phyloP scores from a whole-genome alignment of 352 stramenopile genomes.

The Peronosclerospora sorghi region DNA sequence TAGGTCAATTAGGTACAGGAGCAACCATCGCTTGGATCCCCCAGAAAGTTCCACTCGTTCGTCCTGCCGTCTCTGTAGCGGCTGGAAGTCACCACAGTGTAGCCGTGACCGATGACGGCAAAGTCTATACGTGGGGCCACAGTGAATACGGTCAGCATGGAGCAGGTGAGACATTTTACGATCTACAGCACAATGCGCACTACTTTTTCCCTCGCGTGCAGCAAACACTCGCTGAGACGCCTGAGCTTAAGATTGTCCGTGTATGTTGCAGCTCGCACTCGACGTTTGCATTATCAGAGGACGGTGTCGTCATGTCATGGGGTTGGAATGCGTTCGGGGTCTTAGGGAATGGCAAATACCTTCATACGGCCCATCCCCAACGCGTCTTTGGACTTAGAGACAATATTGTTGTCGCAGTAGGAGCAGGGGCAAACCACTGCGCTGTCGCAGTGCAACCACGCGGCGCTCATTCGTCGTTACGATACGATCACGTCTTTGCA shows the following conservation, averaged over 20 bases:
- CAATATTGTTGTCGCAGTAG: slow-evolving; percentile 36
- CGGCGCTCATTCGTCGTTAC: slow-evolving; percentile 50
- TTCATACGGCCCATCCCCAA: slow-evolving; percentile 59
- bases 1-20: slow-evolving; percentile 57
- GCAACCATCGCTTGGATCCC: slow-evolving; percentile 56
- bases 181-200: slow-evolving; percentile 64
- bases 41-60: slow-evolving; percentile 37
- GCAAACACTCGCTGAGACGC: slow-evolving; percentile 32
- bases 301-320: slow-evolving; percentile 72
- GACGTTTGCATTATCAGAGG: slow-evolving; percentile 46
- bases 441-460: slow-evolving; percentile 42
- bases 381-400: slow-evolving; percentile 48
- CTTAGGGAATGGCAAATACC: slow-evolving; percentile 64
- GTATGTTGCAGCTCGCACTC: slow-evolving; percentile 63
- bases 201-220: slow-evolving; percentile 64
- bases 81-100: slow-evolving; percentile 73
- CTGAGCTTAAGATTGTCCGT: slow-evolving; percentile 13
- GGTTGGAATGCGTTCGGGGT: slow-evolving; percentile 78
- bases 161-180: slow-evolving; percentile 44
- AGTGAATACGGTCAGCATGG: slow-evolving; percentile 79
- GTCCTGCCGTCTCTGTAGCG: slow-evolving; percentile 43
- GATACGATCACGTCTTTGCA: slow-evolving; percentile 42
- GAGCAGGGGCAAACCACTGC: slow-evolving; percentile 61
- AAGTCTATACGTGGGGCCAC: slow-evolving; percentile 71
- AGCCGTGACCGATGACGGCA: slow-evolving; percentile 36